Percentiles rank a stretch among this genome's conserved stretches.
Evolutionary conservation across 164 flowering plant genomes (phyloP).

Genomic region (Macadamia integrifolia): DNA sequence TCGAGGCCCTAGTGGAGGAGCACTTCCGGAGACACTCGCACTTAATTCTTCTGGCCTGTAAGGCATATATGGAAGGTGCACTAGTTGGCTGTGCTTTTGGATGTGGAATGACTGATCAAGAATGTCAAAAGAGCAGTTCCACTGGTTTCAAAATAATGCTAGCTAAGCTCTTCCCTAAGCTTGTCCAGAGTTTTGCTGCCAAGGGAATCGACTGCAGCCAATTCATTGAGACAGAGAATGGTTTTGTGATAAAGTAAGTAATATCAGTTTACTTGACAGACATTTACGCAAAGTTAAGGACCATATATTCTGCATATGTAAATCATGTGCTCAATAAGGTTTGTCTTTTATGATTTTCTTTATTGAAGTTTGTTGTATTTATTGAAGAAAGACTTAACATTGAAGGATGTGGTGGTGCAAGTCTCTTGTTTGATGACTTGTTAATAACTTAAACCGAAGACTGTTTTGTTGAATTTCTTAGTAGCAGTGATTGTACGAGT

Average conservation of each 20-base stretch:
- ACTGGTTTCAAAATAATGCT: constrained; percentile 89
- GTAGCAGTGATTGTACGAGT: too few species aligned
- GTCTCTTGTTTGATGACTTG: too few species aligned
- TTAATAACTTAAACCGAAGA: too few species aligned
- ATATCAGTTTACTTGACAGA: neutral
- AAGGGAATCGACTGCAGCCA: constrained; percentile 63
- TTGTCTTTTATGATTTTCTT: too few species aligned
- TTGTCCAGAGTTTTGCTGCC: constrained; percentile 52
- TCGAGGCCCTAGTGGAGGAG: constrained; percentile 67
- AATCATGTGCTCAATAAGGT: neutral
- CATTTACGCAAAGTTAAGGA: neutral
- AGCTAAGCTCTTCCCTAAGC: constrained; percentile 66
- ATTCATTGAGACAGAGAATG: constrained; percentile 21
- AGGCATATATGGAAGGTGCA: constrained; percentile 73
- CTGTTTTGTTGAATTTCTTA: too few species aligned
- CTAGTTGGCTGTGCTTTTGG: constrained; percentile 39
- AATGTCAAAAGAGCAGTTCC: constrained; percentile 35
- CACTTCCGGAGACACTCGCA: constrained; percentile 50
- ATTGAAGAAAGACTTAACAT: too few species aligned
- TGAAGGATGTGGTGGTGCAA: too few species aligned
- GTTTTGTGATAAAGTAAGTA: constrained; percentile 11
- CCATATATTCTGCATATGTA: neutral
- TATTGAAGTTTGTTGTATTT: too few species aligned
- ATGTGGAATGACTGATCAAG: constrained; percentile 11
- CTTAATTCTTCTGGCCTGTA: constrained; percentile 56